Percentiles rank a stretch among this genome's conserved stretches.
Evolutionary conservation across 805 yeast genomes (phyloP).

Genomic region (Yamadazyma olivae): DNA sequence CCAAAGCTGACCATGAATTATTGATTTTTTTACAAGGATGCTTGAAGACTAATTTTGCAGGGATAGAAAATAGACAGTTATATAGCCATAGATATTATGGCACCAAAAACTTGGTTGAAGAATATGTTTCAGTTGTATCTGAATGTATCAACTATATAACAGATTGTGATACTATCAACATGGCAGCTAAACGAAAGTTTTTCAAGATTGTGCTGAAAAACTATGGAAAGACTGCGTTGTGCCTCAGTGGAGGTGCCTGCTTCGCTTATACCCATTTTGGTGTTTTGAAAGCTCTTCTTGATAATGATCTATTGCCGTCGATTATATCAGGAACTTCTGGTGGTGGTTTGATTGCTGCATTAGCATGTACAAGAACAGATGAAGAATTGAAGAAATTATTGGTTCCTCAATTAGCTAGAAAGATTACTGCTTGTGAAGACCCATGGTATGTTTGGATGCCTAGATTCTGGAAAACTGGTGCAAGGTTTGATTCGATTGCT

Average conservation of each 20-base stretch:
- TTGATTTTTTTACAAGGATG: slow-evolving; percentile 61
- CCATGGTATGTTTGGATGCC: slow-evolving; percentile 57
- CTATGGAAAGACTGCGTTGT: slow-evolving; percentile 69
- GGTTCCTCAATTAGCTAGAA: slow-evolving; percentile 58
- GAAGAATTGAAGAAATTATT: slow-evolving; percentile 57
- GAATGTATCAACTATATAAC: slow-evolving; percentile 44
- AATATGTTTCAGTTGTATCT: slow-evolving; percentile 52
- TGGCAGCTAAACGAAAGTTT: slow-evolving; percentile 44
- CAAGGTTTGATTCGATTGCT: slow-evolving; percentile 68
- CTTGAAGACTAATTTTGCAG: slow-evolving; percentile 71
- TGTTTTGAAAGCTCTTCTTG: slow-evolving; percentile 65
- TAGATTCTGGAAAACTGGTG: slow-evolving; percentile 73
- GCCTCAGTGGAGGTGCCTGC: slow-evolving; percentile 77
- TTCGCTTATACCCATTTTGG: slow-evolving; percentile 80
- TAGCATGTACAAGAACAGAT: slow-evolving; percentile 66
- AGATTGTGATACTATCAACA: slow-evolving; percentile 33
- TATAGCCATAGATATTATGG: slow-evolving; percentile 77
- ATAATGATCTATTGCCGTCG: slow-evolving; percentile 61
- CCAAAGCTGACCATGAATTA: slow-evolving; percentile 42
- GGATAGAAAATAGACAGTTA: slow-evolving; percentile 66
- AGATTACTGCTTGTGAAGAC: slow-evolving; percentile 69
- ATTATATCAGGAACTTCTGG: slow-evolving; percentile 79
- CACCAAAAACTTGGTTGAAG: slow-evolving; percentile 58
- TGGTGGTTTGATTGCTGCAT: slow-evolving; percentile 74
- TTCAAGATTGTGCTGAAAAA: slow-evolving; percentile 59